Percentiles rank a stretch among this genome's conserved stretches.
These are phyloP conservation scores for Papiliotrema terrestris DNA, from an alignment of 1,284 basidiomycete species.

Conservation along the genomic window DNA sequence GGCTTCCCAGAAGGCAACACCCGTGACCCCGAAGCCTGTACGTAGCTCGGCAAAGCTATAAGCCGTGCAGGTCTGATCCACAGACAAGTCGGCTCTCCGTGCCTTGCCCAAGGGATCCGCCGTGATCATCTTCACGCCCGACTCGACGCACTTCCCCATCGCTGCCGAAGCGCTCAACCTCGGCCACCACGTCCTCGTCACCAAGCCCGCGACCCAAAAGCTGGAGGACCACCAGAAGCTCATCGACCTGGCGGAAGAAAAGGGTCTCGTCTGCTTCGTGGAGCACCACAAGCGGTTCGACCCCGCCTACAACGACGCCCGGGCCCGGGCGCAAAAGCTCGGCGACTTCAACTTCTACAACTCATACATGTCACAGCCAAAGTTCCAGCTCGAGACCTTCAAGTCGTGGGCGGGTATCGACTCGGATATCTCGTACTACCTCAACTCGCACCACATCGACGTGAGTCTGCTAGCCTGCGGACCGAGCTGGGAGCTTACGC, in stretches of 20 bases:
- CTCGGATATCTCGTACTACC: conserved; percentile 83
- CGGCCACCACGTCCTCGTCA: conserved; percentile 81
- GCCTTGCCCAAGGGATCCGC: conserved; percentile 75
- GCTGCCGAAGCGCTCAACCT: conserved; percentile 78
- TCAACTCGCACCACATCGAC: conserved; percentile 84
- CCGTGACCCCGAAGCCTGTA: conserved; percentile 76
- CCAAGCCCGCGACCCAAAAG: conserved; percentile 86
- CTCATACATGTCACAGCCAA: conserved; percentile 82
- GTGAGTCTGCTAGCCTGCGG: conserved; percentile 20
- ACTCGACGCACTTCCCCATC: conserved; percentile 75
- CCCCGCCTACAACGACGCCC: conserved; percentile 86
- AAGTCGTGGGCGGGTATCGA: conserved; percentile 91
- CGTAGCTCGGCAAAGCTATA: conserved; percentile 32
- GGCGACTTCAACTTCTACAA: conserved; percentile 83
- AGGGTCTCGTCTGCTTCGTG: conserved; percentile 83
- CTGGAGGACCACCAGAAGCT: conserved; percentile 76
- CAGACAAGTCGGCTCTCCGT: conserved; percentile 84
- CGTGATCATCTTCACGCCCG: conserved; percentile 61
- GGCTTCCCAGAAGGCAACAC: conserved; percentile 69
- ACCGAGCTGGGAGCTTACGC: conserved; percentile 6
- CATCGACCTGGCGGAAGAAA: conserved; percentile 65
- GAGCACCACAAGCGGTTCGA: conserved; percentile 78
- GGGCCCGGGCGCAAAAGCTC: conserved; percentile 65
- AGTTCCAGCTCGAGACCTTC: conserved; percentile 90
- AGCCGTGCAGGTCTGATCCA: background rate